Base-by-base conservation (phyloP, 2,329 filamentous ascomycete species). In the Tolypocladium paradoxum region DNA sequence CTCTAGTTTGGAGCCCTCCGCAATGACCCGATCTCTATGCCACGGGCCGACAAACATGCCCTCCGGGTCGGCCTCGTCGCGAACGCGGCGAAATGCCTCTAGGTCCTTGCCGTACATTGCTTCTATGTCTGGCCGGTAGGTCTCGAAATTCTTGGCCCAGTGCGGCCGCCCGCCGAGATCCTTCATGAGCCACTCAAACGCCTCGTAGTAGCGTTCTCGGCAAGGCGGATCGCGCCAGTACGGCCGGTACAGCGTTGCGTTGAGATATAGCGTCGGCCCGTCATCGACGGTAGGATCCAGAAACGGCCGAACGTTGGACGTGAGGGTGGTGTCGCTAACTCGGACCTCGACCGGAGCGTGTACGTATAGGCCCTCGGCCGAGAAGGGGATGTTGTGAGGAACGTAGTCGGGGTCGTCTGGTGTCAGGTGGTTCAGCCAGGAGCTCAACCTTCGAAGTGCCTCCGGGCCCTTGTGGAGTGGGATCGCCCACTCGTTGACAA, bases 401-500 rank as follows among this genome's bases (percentile, higher is more conserved):
- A 81, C 78, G 66, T 85, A 84, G 59, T 78, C 77, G 3, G 76
- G 72, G 61, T 93, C 87, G 20, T 81, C 78, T 50, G 88, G 73
- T 0, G 68, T 66, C 48, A 82, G 71, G 51, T 72, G 74, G 66
- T 84, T 86, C 51, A 99, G 77, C 93, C 93, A 99, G 48, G 88
- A 86, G 38, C 85, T 88, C 14, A 99, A 78, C 11, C 93, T 83
- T 34, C 76, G 79, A 45, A 99, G 81, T 8, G 90, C 91, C 70
- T 96, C 91, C 16, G 92, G 92, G 0, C 93, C 93, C 60, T 87
- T 86, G 57, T 83, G 75, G 1, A 99, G 77, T 1, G 93, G 92
- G 7, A 99, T 79, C 0, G 92, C 92, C 93, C 93, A 99, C 68
- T 99, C 93, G 68, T 99, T 96, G 59, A 99, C 93, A 62, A 90